Evolutionary conservation across 164 flowering plant species (phyloP).

Genomic region (Brasenia schreberi): DNA sequence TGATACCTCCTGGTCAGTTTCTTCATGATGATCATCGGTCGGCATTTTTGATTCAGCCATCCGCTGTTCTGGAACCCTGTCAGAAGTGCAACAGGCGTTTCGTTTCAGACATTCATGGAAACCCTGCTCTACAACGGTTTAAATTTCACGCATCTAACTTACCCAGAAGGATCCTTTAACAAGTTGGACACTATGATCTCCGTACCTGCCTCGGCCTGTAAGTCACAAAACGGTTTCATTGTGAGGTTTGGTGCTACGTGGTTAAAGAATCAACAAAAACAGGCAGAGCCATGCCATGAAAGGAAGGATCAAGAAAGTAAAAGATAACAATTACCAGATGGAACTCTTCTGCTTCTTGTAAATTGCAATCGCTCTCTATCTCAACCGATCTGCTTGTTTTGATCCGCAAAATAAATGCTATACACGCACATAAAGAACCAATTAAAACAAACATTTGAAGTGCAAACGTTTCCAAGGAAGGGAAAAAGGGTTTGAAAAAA

Average conservation of each 20-base stretch:
- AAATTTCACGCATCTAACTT: not conserved
- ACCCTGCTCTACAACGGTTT: not conserved
- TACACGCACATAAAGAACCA: not conserved
- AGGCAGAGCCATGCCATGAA: not conserved
- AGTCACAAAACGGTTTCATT: not conserved
- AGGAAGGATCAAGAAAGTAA: no score
- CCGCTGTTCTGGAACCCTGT: not conserved
- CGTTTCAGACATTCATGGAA: not conserved
- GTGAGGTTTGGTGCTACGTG: not conserved
- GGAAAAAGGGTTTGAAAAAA: not conserved
- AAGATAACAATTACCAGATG: slow-evolving; percentile 22
- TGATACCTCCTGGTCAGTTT: no score
- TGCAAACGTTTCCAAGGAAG: not conserved
- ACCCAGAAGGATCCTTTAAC: not conserved
- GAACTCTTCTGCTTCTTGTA: slow-evolving; percentile 37
- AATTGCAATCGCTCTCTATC: slow-evolving; percentile 51
- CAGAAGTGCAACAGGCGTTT: not conserved
- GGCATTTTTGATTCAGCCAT: not conserved
- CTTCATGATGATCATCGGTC: not conserved
- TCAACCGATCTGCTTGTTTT: slow-evolving; percentile 45
- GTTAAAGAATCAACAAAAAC: no score
- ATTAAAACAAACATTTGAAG: not conserved
- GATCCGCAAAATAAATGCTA: slow-evolving; percentile 82
- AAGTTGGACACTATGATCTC: not conserved
- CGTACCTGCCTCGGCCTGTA: not conserved